Conservation (phyloP, 2,329 filamentous ascomycete species). For the Lasiodiplodia citricola region DNA sequence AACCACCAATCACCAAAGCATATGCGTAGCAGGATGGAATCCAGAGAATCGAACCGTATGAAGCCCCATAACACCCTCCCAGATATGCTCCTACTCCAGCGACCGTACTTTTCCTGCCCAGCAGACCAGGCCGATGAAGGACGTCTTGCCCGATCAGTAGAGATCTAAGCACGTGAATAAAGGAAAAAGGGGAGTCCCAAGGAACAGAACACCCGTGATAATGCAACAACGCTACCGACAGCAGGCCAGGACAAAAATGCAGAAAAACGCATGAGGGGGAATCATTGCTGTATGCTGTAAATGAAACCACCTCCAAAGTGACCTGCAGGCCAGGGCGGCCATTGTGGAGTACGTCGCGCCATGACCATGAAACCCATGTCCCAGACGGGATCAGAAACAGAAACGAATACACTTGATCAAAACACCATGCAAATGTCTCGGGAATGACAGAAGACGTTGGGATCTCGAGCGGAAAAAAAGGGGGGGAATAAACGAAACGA, state of each 20-base stretch:
- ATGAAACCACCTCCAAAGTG: conserved; percentile 43
- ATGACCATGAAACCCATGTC: conserved; percentile 40
- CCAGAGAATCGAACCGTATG: conserved; percentile 21
- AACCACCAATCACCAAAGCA: background rate
- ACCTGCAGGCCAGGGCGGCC: conserved; percentile 38
- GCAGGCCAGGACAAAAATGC: conserved; percentile 26
- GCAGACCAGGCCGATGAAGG: conserved; percentile 26
- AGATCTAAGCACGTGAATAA: conserved; percentile 16
- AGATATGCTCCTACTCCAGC: conserved; percentile 21
- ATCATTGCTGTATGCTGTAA: conserved; percentile 52
- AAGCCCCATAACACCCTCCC: conserved; percentile 22
- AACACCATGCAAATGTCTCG: conserved; percentile 47
- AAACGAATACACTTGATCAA: conserved; percentile 37
- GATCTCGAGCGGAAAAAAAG: conserved; percentile 29
- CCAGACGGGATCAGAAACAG: conserved; percentile 36
- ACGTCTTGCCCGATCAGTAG: conserved; percentile 18
- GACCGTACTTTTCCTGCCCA: conserved; percentile 26
- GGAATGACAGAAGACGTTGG: conserved; percentile 47
- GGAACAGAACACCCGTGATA: conserved; percentile 26
- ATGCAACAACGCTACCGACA: conserved; percentile 27
- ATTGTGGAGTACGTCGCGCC: conserved; percentile 27
- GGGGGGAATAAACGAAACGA: conserved; percentile 35
- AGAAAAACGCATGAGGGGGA: conserved; percentile 47
- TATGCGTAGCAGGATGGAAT: conserved; percentile 6
- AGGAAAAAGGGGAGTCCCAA: conserved; percentile 24